Base-by-base conservation (phyloP, 495 filamentous ascomycete genomes). In the Talaromyces trachyspermus region DNA sequence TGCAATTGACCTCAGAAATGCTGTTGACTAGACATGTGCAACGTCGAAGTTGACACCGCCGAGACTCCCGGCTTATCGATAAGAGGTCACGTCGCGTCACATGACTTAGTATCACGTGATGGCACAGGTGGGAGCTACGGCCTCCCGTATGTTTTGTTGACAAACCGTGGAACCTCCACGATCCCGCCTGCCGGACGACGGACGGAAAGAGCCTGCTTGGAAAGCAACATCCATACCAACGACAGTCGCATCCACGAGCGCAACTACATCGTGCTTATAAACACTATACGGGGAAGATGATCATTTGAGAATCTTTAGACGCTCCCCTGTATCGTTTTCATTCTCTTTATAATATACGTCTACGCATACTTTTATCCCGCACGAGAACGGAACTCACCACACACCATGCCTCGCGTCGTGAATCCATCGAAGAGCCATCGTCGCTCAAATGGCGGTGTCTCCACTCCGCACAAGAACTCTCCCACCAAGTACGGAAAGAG, bases 391-490 rank as follows among this genome's bases (percentile, higher is more conserved):
- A 58, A 57, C 54, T 55, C 50, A 36, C 40, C 27, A 48, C 38
- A 51, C 58, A 81, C 59, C 50, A 89, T 89, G 85, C 83, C 85
- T 72, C 80, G 85, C 64, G 81, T 86, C 50, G 74, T 79, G 43
- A 82, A 84, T 54, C 62, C 63, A 43, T 71, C 77, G 45, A 72
- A 71, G 57, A 51, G 51, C 17, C 67, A 72, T 55, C 68, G 70
- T 50, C 69, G 70, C 53, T 71, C 67, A 36, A 71, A 69, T 57
- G 67, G 73, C 47, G 68, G 74, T 46, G 71, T 63, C 19, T 75
- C 75, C 29, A 79, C 81, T 64, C 76, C 62, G 65, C 76, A 62
- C 69, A 83, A 60, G 70, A 79, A 57, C 58, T 83, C 84, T 10
- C 81, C 83, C 24, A 63, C 87, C 26, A 88, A 85, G 82, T 86